Evolutionary conservation across 2,329 filamentous ascomycete genomes (phyloP).

Genomic region (Beauveria rudraprayagi): DNA sequence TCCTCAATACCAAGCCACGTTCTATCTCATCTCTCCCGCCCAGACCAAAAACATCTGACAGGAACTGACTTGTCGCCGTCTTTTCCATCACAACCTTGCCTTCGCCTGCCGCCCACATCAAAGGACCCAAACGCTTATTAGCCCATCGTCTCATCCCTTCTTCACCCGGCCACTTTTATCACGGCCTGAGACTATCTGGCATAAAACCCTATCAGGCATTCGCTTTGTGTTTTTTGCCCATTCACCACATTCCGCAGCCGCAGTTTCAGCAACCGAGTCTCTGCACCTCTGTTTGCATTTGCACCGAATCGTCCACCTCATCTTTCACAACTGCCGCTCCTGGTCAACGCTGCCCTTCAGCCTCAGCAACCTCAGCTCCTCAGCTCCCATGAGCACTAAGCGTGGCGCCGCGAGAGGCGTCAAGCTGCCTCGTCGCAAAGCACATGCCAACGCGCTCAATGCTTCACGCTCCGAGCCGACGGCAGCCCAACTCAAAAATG

Average conservation of each 20-base stretch:
- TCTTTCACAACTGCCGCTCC: background rate
- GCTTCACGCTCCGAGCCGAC: constrained; percentile 26
- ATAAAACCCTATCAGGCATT: background rate
- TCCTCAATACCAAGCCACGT: background rate
- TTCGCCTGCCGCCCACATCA: background rate
- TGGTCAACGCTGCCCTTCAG: background rate
- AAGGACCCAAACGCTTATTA: background rate
- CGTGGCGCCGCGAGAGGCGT: constrained; percentile 23
- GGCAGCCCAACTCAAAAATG: constrained; percentile 28
- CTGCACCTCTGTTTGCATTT: background rate
- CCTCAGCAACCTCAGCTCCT: background rate
- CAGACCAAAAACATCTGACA: background rate
- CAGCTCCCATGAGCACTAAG: constrained; percentile 22
- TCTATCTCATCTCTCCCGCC: background rate
- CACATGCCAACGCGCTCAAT: constrained; percentile 28
- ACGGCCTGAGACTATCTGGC: background rate
- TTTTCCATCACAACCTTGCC: background rate
- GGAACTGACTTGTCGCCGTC: background rate
- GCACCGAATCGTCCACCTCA: background rate
- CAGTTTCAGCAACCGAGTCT: background rate
- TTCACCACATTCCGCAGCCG: background rate
- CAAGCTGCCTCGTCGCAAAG: constrained; percentile 25
- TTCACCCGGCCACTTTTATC: constrained; percentile 4
- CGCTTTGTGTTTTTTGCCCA: background rate
- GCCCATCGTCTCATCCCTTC: background rate